Evolutionary conservation across 306 rosid species (phyloP).

Genomic region (Vigna nakashimae): DNA sequence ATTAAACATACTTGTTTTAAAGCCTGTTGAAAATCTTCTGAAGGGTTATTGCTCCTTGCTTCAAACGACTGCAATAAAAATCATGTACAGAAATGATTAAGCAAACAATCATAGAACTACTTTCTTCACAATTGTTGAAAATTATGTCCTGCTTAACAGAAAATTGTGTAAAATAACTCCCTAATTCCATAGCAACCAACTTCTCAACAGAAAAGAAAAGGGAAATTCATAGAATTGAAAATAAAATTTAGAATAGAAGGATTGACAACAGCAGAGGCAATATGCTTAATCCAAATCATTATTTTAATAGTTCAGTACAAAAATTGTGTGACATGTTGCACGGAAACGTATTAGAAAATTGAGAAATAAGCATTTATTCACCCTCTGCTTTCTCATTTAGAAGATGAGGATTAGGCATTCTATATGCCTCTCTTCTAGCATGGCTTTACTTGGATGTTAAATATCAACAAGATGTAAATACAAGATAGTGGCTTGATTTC

Average conservation of each 20-base stretch:
- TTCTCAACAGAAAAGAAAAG: constrained; percentile 25
- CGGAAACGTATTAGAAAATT: background rate
- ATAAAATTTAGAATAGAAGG: constrained; percentile 7
- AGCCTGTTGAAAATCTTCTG: constrained; percentile 69
- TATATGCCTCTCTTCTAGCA: constrained; percentile 15
- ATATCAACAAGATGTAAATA: constrained; percentile 16
- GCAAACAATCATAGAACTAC: constrained; percentile 18
- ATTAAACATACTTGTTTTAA: constrained; percentile 57
- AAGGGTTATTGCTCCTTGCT: constrained; percentile 65
- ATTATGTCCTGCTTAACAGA: constrained; percentile 26
- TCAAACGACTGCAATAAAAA: constrained; percentile 58
- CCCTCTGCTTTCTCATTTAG: constrained; percentile 28
- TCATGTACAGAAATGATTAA: constrained; percentile 30
- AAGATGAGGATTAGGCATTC: constrained; percentile 10
- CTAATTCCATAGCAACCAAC: constrained; percentile 34
- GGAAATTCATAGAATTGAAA: background rate
- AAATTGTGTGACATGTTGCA: constrained; percentile 21
- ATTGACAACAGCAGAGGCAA: constrained; percentile 22
- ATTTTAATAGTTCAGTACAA: constrained; percentile 1
- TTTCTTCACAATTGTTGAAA: constrained; percentile 31
- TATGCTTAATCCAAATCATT: background rate
- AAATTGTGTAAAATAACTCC: constrained; percentile 23
- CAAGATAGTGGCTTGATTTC: constrained; percentile 29
- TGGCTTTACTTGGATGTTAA: constrained; percentile 31
- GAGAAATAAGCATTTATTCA: constrained; percentile 19